Evolutionary conservation across 768 basidiomycete species (phyloP).

Genomic region (Hygrocybe punicea): DNA sequence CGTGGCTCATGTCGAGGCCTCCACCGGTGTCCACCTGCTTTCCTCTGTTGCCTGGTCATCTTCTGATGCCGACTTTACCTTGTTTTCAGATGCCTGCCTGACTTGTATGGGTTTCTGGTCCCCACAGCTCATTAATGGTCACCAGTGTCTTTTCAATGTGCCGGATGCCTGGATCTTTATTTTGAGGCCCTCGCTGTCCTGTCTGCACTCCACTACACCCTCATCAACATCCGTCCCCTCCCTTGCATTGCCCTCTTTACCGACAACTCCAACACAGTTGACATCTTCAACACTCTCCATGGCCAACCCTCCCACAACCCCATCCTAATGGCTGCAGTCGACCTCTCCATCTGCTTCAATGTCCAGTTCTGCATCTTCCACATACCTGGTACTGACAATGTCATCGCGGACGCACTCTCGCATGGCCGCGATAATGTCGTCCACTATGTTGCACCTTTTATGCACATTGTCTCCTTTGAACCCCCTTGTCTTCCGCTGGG

Average conservation of each 20-base stretch:
- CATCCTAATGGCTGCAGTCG: slow-evolving; percentile 17
- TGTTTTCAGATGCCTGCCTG: too few species aligned
- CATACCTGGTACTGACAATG: slow-evolving; percentile 24
- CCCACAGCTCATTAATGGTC: too few species aligned
- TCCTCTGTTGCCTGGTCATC: neutral
- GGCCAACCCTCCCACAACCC: slow-evolving; percentile 22
- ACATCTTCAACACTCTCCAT: slow-evolving; percentile 9
- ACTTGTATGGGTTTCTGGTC: too few species aligned
- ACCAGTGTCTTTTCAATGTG: too few species aligned
- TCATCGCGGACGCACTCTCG: slow-evolving; percentile 33
- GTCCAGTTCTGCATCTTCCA: slow-evolving; percentile 25
- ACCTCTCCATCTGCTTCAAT: slow-evolving; percentile 9
- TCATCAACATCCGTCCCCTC: neutral
- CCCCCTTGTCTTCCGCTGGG: slow-evolving; percentile 20
- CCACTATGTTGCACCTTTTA: neutral
- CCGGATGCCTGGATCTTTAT: too few species aligned
- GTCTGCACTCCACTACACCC: slow-evolving; percentile 5
- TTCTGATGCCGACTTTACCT: too few species aligned
- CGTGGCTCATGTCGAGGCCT: neutral
- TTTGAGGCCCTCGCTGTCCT: slow-evolving; percentile 13
- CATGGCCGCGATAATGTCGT: slow-evolving; percentile 6
- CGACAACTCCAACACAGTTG: slow-evolving; percentile 14
- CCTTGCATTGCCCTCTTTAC: slow-evolving; percentile 10
- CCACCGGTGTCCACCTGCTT: neutral
- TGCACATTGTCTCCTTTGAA: slow-evolving; percentile 10